A percentile compares a stretch with the other conserved stretches of the same genome.
phyloP scores from a whole-genome alignment of 2,329 filamentous ascomycete genomes.

The Claviceps maximensis region DNA sequence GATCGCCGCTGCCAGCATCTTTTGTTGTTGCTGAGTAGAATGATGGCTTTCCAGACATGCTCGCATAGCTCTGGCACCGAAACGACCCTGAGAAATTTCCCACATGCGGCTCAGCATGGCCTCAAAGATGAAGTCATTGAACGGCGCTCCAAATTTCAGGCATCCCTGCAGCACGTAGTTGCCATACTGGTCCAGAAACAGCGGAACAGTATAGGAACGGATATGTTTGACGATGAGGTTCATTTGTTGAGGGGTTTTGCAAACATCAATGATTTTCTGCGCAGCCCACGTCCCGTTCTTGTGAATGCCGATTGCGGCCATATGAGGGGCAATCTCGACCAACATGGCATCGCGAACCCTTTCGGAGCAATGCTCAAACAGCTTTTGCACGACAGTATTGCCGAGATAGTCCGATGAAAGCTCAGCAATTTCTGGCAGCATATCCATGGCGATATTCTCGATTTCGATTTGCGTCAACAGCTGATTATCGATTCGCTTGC shows the following conservation, averaged over 20 bases:
- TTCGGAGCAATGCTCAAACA: constrained; percentile 94
- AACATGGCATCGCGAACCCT: constrained; percentile 86
- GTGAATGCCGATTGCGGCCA: constrained; percentile 94
- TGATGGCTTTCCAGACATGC: constrained; percentile 95
- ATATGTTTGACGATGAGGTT: constrained; percentile 70
- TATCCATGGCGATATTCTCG: constrained; percentile 79
- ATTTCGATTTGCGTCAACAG: constrained; percentile 76
- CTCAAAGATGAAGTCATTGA: constrained; percentile 96
- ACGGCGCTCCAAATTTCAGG: constrained; percentile 76
- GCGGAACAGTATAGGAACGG: constrained; percentile 71
- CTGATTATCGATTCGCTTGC: constrained; percentile 95
- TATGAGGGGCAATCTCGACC: constrained; percentile 70
- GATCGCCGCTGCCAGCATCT: constrained; percentile 86
- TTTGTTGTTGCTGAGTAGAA: constrained; percentile 86
- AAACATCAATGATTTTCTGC: constrained; percentile 97
- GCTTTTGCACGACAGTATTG: constrained; percentile 98
- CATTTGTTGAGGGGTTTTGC: constrained; percentile 75
- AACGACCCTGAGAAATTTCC: constrained; percentile 85
- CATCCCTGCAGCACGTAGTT: constrained; percentile 98
- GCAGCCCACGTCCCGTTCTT: constrained; percentile 99
- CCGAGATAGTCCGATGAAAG: constrained; percentile 91
- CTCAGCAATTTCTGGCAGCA: constrained; percentile 94
- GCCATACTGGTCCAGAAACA: constrained; percentile 95
- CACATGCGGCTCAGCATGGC: constrained; percentile 90
- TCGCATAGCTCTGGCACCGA: constrained; percentile 89